Evolutionary conservation across 169 alveolate species (phyloP).

Genomic region (Plasmodium reichenowi): DNA sequence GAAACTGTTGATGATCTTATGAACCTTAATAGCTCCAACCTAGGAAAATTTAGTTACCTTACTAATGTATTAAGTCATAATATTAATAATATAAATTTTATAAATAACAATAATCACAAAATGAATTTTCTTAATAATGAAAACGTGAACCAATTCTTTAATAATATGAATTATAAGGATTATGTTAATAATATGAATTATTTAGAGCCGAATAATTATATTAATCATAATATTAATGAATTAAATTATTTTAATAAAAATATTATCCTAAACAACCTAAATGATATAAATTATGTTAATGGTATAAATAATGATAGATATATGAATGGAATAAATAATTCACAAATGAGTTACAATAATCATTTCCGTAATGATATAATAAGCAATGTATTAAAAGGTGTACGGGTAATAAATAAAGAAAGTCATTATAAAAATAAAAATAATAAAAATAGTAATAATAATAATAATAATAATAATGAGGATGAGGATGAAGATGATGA

Average conservation of each 20-base stretch:
- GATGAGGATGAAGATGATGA: too few relatives aligned
- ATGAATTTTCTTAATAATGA: not conserved
- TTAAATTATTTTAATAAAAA: slow-evolving; percentile 4
- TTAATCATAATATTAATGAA: slow-evolving; percentile 12
- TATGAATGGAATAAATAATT: not conserved
- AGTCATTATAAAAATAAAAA: too few relatives aligned
- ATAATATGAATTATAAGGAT: not conserved
- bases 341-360: not conserved
- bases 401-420: too few relatives aligned
- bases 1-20: not conserved
- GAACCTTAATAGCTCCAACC: not conserved
- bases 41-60: slow-evolving; percentile 3
- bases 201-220: not conserved
- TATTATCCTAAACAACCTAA: not conserved
- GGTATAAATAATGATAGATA: not conserved
- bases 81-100: slow-evolving; percentile 21
- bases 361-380: not conserved
- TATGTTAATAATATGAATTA: slow-evolving; percentile 10
- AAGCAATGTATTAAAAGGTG: not conserved
- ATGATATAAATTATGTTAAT: slow-evolving; percentile 6
- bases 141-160: not conserved
- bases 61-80: not conserved
- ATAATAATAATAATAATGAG: too few relatives aligned
- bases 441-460: too few relatives aligned
- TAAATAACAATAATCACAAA: not conserved